Conservation (phyloP, 176 grass and related monocot species). For the Oryza rufipogon region DNA sequence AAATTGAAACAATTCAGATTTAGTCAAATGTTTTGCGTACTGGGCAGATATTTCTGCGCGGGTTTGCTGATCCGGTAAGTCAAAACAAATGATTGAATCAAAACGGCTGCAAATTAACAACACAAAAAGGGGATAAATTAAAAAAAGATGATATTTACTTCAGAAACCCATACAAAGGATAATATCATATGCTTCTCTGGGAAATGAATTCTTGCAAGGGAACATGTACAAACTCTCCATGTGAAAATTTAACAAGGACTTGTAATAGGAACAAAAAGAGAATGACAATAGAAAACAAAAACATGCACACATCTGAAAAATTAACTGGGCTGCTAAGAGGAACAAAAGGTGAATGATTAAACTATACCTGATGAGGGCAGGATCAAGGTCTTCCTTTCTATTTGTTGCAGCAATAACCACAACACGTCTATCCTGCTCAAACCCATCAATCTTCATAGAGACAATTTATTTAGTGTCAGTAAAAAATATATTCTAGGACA, state of each 20-base stretch:
- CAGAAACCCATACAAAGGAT: slow-evolving; percentile 13
- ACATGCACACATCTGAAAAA: not conserved
- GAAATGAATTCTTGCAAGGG: slow-evolving; percentile 21
- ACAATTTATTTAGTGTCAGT: slow-evolving; percentile 13
- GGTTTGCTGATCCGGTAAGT: slow-evolving; percentile 75
- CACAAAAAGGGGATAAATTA: slow-evolving; percentile 8
- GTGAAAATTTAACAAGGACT: slow-evolving; percentile 7
- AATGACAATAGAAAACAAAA: not conserved
- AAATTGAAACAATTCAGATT: slow-evolving; percentile 69
- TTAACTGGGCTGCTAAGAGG: slow-evolving; percentile 15
- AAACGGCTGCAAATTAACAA: slow-evolving; percentile 81
- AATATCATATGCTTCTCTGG: not conserved
- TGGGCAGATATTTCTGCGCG: slow-evolving; percentile 78
- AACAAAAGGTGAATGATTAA: slow-evolving; percentile 22
- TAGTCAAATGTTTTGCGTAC: slow-evolving; percentile 88
- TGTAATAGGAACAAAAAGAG: slow-evolving; percentile 13
- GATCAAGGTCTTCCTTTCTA: slow-evolving; percentile 97
- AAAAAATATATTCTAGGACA: not conserved
- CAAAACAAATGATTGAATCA: slow-evolving; percentile 89
- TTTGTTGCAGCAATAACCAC: slow-evolving; percentile 98
- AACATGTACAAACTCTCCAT: not conserved
- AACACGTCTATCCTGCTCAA: slow-evolving; percentile 81
- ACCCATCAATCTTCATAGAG: slow-evolving; percentile 89
- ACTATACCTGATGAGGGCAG: slow-evolving; percentile 86
- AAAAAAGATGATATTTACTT: not conserved